Evolutionary conservation across 2,329 filamentous ascomycete genomes (phyloP).

Genomic region (Eutypella sp.): DNA sequence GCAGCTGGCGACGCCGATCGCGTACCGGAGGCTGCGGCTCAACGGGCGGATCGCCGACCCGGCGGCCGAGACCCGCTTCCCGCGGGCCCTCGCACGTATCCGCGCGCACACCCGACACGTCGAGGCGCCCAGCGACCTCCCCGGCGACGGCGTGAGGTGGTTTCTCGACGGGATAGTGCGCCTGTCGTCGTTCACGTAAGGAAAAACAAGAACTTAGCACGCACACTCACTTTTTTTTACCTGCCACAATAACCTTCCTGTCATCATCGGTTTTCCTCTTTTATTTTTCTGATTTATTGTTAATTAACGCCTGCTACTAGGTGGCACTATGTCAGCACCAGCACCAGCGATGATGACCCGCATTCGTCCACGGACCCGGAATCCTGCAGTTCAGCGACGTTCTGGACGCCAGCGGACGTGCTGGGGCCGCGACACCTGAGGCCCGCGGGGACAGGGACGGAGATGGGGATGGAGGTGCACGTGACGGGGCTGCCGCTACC

Average conservation of each 20-base stretch:
- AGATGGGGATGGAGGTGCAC: conserved; percentile 31
- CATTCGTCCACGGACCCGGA: no score
- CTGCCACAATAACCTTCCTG: not conserved
- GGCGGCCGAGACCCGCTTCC: conserved; percentile 28
- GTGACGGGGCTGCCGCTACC: conserved; percentile 38
- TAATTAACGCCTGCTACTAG: no score
- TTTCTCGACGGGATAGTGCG: conserved; percentile 31
- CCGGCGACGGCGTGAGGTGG: conserved; percentile 29
- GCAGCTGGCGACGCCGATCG: conserved; percentile 37
- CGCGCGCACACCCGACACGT: conserved; percentile 36
- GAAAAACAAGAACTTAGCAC: no score
- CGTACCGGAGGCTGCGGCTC: conserved; percentile 34
- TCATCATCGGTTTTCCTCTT: no score
- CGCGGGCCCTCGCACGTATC: conserved; percentile 30
- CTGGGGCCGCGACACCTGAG: conserved; percentile 27
- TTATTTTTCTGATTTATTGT: no score
- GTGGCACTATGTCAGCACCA: conserved; percentile 33
- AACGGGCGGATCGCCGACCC: conserved; percentile 32
- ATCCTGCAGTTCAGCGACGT: conserved; percentile 15
- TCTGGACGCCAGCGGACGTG: conserved; percentile 36
- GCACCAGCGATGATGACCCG: no score
- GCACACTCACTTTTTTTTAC: no score
- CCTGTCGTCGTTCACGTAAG: conserved; percentile 37
- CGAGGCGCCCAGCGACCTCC: conserved; percentile 34
- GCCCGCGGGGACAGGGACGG: conserved; percentile 20